Evolutionary conservation across 2,329 filamentous ascomycete species (phyloP), one percentile per base, ranked within the genome.

Genomic region (Stemphylium vesicarium): DNA sequence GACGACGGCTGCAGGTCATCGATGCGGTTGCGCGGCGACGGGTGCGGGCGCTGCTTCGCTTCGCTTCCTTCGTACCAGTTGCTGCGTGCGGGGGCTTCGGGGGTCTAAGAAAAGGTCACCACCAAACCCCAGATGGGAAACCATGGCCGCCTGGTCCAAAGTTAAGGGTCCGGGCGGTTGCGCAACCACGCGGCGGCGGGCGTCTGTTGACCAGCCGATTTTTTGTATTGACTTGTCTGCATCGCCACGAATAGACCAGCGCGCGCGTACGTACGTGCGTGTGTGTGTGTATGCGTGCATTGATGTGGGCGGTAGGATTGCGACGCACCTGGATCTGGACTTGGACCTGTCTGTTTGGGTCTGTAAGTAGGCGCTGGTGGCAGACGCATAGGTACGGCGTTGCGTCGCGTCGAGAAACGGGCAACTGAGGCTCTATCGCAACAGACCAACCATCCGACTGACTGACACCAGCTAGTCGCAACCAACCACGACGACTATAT

Each of bases 1-100:
- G 20, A 15, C 10, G 31, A 41, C 38, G 24, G 24, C 38, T 57
- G 60, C 60, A 59, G 41, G 60, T 56, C 57, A 56, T 51, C 42
- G 33, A 54, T 54, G 57, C 53, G 47, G 52, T 48, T 48, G 41
- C 41, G 53, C 12, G 53, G 47, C 42, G 24, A 26, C 6, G 6
- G 26, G 26, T n/a, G 26, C 26, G 26, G 26, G 26, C 26, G 24
- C 24, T 26, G 24, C 24, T 26, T 20, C 20, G 20, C 20, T 20
- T 20, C 20, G n/a, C 20, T 20, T 20, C 20, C 20, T 20, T 20
- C 20, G 20, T 20, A 4, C 20, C 4, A 4, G 20, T 20, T 26
- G 24, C 24, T 26, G 24, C 24, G 22, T 29, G 39, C 24, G 47
- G 48, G 39, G 45, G 45, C 49, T 45, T 2, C 2, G 51, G 32